These are phyloP conservation scores for Wilhelminamyces savonicus DNA, from an alignment of 805 yeast genomes.

Conservation along the genomic window DNA sequence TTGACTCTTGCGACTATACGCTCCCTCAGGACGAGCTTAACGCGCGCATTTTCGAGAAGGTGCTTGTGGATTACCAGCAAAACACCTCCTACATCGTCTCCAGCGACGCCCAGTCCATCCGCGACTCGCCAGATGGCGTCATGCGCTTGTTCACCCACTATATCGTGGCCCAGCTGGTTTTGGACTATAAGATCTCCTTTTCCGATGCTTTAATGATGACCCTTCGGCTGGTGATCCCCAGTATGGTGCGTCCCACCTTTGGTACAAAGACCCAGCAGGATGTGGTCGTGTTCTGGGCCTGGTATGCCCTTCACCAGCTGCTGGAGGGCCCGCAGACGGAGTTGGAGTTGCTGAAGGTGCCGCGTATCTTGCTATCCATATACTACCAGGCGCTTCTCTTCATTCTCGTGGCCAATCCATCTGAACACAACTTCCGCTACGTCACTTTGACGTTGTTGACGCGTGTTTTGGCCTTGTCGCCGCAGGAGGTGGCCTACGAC, in stretches of 20 bases:
- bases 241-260: slow-evolving; percentile 21
- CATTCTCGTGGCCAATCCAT: slow-evolving; percentile 4
- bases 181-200: slow-evolving; percentile 5
- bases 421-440: slow-evolving; percentile 23
- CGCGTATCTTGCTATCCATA: slow-evolving; percentile 19
- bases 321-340: slow-evolving; percentile 12
- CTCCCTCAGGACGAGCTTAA: slow-evolving; percentile 18
- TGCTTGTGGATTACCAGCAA: slow-evolving; percentile 37
- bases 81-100: slow-evolving; percentile 19
- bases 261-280: slow-evolving; percentile 18
- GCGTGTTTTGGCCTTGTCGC: slow-evolving; percentile 51
- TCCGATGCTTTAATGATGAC: slow-evolving; percentile 11
- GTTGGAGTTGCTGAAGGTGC: slow-evolving; percentile 25
- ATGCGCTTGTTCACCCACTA: slow-evolving; percentile 9
- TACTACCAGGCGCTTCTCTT: slow-evolving; percentile 27
- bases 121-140: slow-evolving; percentile 24
- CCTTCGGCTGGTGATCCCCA: slow-evolving; percentile 29
- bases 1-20: slow-evolving; percentile 21
- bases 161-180: slow-evolving; percentile 3
- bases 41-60: slow-evolving; percentile 34
- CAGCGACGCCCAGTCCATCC: slow-evolving; percentile 18
- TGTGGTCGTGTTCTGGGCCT: slow-evolving; percentile 28
- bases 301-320: slow-evolving; percentile 23
- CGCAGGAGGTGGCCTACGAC: slow-evolving; percentile 50
- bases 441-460: slow-evolving; percentile 57